Base-by-base conservation (phyloP, 2,329 filamentous ascomycete species). In the Pestalotiopsis sp. region DNA sequence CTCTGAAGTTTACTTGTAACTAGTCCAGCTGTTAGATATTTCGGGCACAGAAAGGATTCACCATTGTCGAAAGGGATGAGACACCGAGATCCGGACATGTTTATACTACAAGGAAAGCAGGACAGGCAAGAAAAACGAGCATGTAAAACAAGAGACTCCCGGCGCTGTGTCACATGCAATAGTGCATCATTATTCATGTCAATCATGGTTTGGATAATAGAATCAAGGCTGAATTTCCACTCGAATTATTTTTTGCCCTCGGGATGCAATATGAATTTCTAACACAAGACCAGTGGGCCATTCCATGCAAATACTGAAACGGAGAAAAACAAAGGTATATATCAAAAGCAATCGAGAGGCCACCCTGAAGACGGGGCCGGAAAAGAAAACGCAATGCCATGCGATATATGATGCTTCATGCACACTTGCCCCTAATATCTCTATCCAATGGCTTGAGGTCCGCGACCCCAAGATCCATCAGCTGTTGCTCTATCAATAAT, bases 321-420 rank as follows among this genome's bases (percentile, higher is more conserved):
- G 17, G 9, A 3, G 61, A 64, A 64, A 23, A 25, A 14, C 52
- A 66, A 49, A 66, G 63, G 63, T 64, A 64, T 66, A 66, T 23
- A 66, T 56, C 23, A 36, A 66, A 66, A 64, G 31, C 20, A 57
- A 56, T n/a, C 45, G 12, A 41, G 27, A n/a, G 23, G 41, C 20
- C 36, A 36, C 9, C 31, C 39, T 27, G 12, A 52, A 52, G 14
- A 23, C 49, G 57, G 45, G 27, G 14, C 31, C 31, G 31, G 31
- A 36, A 36, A 36, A 36, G 31, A 36, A 36, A 31, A 41, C 36
- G 41, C 63, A 66, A 66, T 66, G 63, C 63, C 31, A 66, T 66
- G 27, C 25, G 39, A 58, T 31, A 66, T 31, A 41, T 17, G 12
- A 66, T 66, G 25, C 41, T 66, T 66, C 25, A 66, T 56, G 45